These are phyloP conservation scores for Backusella tarrabulga DNA, from an alignment of 192 early-diverging fungal species.

Conservation along the genomic window DNA sequence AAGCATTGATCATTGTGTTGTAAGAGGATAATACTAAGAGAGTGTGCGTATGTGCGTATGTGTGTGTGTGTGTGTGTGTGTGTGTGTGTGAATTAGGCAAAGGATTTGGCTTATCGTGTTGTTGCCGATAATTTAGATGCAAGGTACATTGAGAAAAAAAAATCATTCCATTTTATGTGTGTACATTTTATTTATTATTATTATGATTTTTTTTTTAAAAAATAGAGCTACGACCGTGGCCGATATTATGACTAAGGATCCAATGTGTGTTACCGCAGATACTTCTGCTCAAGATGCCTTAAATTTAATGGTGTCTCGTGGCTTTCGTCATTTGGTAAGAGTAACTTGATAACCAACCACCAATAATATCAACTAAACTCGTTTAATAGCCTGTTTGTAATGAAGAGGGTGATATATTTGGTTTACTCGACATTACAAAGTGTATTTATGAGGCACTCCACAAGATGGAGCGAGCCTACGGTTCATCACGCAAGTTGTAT, in stretches of 20 bases:
- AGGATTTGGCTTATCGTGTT: constrained; percentile 88
- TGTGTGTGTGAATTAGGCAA: constrained; percentile 44
- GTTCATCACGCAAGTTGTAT: constrained; percentile 72
- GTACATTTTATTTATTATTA: not conserved
- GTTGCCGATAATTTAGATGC: constrained; percentile 71
- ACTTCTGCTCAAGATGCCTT: constrained; percentile 75
- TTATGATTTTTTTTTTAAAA: not conserved
- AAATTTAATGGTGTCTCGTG: constrained; percentile 74
- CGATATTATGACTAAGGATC: constrained; percentile 79
- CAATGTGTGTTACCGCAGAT: constrained; percentile 80
- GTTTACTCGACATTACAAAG: constrained; percentile 79
- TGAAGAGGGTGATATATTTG: constrained; percentile 78
- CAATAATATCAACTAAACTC: no score
- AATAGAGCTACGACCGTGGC: constrained; percentile 55
- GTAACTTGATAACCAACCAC: no score
- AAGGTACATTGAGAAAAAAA: constrained; percentile 19
- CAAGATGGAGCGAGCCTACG: constrained; percentile 77
- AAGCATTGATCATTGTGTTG: not conserved
- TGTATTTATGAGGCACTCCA: constrained; percentile 80
- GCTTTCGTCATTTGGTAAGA: constrained; percentile 69
- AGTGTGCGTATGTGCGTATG: no score
- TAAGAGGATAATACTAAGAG: no score
- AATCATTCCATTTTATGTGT: not conserved
- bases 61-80: not conserved
- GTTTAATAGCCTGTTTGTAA: constrained; percentile 57